phyloP scores from a whole-genome alignment of 495 filamentous ascomycete genomes.

The Articulospora tetracladia region DNA sequence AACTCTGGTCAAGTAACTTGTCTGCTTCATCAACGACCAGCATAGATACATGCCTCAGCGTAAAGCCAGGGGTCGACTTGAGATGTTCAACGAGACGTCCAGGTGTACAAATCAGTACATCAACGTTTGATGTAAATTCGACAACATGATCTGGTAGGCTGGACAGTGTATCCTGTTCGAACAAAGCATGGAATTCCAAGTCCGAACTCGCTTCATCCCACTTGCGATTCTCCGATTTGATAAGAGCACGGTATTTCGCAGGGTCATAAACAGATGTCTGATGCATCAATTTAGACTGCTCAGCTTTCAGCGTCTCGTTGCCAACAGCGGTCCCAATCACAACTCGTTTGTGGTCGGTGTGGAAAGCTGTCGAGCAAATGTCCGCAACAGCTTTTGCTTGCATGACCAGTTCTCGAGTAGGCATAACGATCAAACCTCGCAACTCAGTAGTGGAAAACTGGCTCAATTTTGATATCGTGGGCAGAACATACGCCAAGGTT shows the following conservation, averaged over 20 bases:
- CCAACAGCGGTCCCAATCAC: constrained; percentile 81
- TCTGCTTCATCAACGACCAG: constrained; percentile 93
- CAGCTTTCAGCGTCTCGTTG: constrained; percentile 67
- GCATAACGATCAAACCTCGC: constrained; percentile 76
- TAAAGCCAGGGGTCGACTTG: constrained; percentile 75
- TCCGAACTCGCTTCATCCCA: constrained; percentile 18
- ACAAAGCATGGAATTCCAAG: constrained; percentile 25
- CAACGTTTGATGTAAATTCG: constrained; percentile 62
- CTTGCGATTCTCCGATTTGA: constrained; percentile 19
- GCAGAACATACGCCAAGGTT: constrained; percentile 86
- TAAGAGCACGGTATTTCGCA: constrained; percentile 39
- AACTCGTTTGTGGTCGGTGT: constrained; percentile 52
- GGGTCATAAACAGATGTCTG: constrained; percentile 45
- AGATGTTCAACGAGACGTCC: constrained; percentile 91
- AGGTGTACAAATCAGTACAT: constrained; percentile 89
- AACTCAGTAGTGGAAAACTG: constrained; percentile 55
- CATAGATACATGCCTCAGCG: constrained; percentile 71
- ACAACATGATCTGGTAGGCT: constrained; percentile 58
- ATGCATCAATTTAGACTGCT: constrained; percentile 49
- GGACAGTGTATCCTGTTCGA: constrained; percentile 28
- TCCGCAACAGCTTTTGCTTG: constrained; percentile 75
- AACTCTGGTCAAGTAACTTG: constrained; percentile 83
- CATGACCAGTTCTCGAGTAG: constrained; percentile 82
- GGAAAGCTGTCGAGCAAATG: constrained; percentile 50
- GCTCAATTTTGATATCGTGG: constrained; percentile 71